A percentile compares a stretch with the other conserved stretches of the same genome.
Evolutionary conservation across 768 basidiomycete genomes (phyloP).

Genomic region (Mycena kentingensis): DNA sequence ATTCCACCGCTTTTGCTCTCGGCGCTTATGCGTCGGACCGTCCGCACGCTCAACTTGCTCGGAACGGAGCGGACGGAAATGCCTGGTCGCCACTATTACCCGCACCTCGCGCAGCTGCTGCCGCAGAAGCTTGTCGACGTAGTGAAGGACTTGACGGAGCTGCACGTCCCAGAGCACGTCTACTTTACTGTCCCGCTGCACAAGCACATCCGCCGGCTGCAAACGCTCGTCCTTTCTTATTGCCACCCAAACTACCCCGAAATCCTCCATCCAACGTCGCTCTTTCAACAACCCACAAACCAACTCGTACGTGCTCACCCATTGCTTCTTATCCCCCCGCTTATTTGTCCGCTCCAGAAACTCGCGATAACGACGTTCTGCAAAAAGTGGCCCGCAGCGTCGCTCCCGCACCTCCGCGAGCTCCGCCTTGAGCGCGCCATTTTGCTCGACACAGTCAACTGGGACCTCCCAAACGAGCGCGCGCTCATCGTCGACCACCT

Average conservation of each 20-base stretch:
- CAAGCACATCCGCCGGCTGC: constrained; percentile 5
- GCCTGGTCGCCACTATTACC: background rate
- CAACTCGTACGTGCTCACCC: background rate
- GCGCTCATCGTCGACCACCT: background rate
- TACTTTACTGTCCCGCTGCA: constrained; percentile 10
- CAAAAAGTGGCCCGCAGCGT: constrained; percentile 4
- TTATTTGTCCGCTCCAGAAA: background rate
- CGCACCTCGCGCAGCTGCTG: background rate
- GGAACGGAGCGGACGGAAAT: background rate
- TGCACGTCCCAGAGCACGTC: constrained; percentile 15
- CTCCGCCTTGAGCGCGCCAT: constrained; percentile 7
- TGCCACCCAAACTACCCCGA: constrained; percentile 11
- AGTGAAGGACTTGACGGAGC: constrained; percentile 7
- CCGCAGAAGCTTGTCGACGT: background rate
- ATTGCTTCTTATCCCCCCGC: background rate
- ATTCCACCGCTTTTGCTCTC: constrained; percentile 8
- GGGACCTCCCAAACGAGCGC: background rate
- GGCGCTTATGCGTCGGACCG: background rate
- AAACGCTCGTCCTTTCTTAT: constrained; percentile 9
- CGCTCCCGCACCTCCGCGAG: constrained; percentile 1
- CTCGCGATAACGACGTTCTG: background rate
- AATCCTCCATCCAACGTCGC: background rate
- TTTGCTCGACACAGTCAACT: background rate
- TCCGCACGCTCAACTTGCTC: constrained; percentile 6
- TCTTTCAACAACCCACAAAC: background rate